A percentile compares a stretch with the other conserved stretches of the same genome.
Conservation (phyloP, 225 moss, liverwort and hornwort genomes). For the Physcomitrellopsis africana region DNA sequence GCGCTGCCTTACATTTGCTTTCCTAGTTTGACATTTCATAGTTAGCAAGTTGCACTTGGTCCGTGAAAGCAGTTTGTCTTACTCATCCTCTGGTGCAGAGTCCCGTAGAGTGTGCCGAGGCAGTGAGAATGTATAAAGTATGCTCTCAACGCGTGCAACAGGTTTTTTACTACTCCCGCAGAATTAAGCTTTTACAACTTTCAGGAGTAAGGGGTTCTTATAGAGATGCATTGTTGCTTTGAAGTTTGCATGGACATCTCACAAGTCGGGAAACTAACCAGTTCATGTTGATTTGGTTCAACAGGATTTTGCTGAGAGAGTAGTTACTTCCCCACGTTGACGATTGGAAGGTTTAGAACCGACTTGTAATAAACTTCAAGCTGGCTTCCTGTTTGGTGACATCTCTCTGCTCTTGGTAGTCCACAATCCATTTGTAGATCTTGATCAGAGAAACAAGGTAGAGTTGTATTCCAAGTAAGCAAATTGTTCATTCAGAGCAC, state of each 20-base stretch:
- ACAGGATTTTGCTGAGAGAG: conserved; percentile 58
- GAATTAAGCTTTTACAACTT: neutral
- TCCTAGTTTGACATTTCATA: neutral
- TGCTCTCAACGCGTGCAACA: conserved; percentile 67
- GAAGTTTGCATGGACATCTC: neutral
- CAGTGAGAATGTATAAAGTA: conserved; percentile 56
- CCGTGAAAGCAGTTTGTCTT: conserved; percentile 26
- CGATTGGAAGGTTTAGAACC: conserved; percentile 6
- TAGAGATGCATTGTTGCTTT: neutral
- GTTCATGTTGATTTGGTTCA: conserved; percentile 3
- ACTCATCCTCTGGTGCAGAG: conserved; percentile 44
- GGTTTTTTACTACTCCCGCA: conserved; percentile 30
- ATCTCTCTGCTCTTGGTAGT: conserved; percentile 27
- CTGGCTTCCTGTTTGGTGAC: conserved; percentile 28
- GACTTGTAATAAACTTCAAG: neutral
- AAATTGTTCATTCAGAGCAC: neutral
- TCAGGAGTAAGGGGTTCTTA: conserved; percentile 1
- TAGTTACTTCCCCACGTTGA: conserved; percentile 37
- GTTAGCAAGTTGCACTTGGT: neutral
- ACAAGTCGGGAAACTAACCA: conserved; percentile 9
- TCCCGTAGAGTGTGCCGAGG: conserved; percentile 62
- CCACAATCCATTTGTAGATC: conserved; percentile 24
- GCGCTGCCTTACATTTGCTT: conserved; percentile 15
- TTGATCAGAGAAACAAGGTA: conserved; percentile 20
- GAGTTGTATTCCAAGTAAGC: conserved; percentile 4